Evolutionary conservation across 1,284 basidiomycete genomes (phyloP).

Genomic region (Ganoderma meredithae): DNA sequence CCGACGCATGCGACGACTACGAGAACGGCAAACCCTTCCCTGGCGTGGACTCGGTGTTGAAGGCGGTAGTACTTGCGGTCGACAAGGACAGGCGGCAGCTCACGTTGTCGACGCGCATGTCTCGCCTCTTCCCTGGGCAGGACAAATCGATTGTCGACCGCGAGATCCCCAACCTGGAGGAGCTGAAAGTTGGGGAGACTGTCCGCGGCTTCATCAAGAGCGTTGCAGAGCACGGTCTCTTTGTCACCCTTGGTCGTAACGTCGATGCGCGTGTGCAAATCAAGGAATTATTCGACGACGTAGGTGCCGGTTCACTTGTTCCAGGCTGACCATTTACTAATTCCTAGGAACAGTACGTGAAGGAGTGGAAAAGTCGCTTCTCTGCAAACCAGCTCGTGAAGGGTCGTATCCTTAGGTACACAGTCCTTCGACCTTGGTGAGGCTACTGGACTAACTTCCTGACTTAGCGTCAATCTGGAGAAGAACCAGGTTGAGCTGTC

Average conservation of each 20-base stretch:
- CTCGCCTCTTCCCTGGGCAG: conserved; percentile 65
- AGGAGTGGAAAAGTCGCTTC: conserved; percentile 94
- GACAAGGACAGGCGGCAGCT: conserved; percentile 74
- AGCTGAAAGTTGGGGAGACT: conserved; percentile 77
- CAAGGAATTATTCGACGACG: conserved; percentile 91
- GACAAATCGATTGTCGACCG: conserved; percentile 66
- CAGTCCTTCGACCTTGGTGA: background rate
- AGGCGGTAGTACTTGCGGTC: conserved; percentile 74
- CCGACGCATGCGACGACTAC: conserved; percentile 86
- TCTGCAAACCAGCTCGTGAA: conserved; percentile 85
- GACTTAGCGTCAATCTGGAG: conserved; percentile 67
- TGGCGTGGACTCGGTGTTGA: conserved; percentile 69
- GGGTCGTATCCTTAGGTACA: conserved; percentile 83
- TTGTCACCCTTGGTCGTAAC: conserved; percentile 84
- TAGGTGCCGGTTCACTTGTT: conserved; percentile 44
- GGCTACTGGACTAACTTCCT: background rate
- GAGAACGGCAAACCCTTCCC: conserved; percentile 67
- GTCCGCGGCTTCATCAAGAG: conserved; percentile 92
- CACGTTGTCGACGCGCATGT: conserved; percentile 81
- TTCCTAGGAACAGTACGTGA: conserved; percentile 72
- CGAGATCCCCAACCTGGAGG: conserved; percentile 69
- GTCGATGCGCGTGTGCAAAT: conserved; percentile 95
- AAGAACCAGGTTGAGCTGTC: conserved; percentile 89
- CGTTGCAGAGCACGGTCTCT: conserved; percentile 88
- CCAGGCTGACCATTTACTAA: background rate